Conservation (phyloP, 208 protist genomes). For the Trypanosoma cruzi region DNA sequence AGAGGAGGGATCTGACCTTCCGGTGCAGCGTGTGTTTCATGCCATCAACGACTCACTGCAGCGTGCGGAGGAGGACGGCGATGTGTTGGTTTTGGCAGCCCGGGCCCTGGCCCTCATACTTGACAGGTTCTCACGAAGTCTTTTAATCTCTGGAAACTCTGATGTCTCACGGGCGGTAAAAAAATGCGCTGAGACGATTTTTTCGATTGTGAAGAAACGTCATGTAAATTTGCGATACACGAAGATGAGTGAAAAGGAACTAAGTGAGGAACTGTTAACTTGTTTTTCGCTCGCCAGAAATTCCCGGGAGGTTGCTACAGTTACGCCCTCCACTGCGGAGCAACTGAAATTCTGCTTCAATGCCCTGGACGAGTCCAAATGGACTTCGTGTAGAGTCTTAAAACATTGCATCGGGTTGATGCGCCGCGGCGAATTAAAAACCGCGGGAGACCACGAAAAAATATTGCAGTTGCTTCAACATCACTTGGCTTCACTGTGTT, state of each 20-base stretch:
- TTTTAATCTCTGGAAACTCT: slow-evolving; percentile 15
- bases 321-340: slow-evolving; percentile 48
- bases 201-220: slow-evolving; percentile 31
- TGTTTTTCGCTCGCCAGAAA: slow-evolving; percentile 59
- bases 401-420: slow-evolving; percentile 59
- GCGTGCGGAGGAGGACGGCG: slow-evolving; percentile 40
- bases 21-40: slow-evolving; percentile 31
- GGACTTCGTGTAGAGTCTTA: slow-evolving; percentile 70
- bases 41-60: slow-evolving; percentile 35
- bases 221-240: slow-evolving; percentile 33
- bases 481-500: slow-evolving; percentile 35
- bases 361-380: slow-evolving; percentile 60
- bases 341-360: slow-evolving; percentile 72
- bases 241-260: slow-evolving; percentile 51
- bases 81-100: slow-evolving; percentile 71
- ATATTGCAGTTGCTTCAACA: slow-evolving; percentile 39
- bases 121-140: slow-evolving; percentile 52
- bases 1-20: slow-evolving; percentile 31
- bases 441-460: slow-evolving; percentile 14
- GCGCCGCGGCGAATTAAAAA: slow-evolving; percentile 29
- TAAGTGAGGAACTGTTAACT: slow-evolving; percentile 78
- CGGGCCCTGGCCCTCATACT: slow-evolving; percentile 69
- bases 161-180: slow-evolving; percentile 15
- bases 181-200: slow-evolving; percentile 19
- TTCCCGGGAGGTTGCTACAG: slow-evolving; percentile 24